phyloP scores from a whole-genome alignment of 1,284 basidiomycete species.

The Cutaneotrichosporon sp. region DNA sequence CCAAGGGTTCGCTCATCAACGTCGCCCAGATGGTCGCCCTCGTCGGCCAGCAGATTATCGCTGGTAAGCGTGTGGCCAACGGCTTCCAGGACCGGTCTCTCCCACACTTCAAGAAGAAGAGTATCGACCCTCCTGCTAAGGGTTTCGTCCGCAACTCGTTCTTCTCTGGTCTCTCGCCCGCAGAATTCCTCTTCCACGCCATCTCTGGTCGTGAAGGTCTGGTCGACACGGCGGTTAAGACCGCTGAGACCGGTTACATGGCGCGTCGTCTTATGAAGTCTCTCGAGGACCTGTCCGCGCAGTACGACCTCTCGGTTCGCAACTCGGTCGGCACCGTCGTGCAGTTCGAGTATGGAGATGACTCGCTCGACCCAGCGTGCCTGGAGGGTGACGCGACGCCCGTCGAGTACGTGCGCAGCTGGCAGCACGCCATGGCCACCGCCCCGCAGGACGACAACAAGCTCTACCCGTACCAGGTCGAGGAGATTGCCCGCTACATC shows the following conservation, averaged over 20 bases:
- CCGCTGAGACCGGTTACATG: constrained; percentile 99
- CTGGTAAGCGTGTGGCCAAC: constrained; percentile 96
- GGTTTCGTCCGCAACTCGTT: constrained; percentile 98
- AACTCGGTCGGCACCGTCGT: constrained; percentile 97
- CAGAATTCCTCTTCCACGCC: constrained; percentile 98
- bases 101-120: constrained; percentile 98
- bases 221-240: constrained; percentile 99
- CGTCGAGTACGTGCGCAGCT: constrained; percentile 82
- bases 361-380: constrained; percentile 95
- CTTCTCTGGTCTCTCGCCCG: constrained; percentile 87
- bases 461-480: constrained; percentile 85
- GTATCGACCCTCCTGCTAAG: constrained; percentile 94
- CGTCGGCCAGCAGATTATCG: constrained; percentile 99
- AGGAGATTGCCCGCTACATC: constrained; percentile 68
- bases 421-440: constrained; percentile 78
- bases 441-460: constrained; percentile 63
- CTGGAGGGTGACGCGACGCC: constrained; percentile 93
- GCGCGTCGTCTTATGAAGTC: constrained; percentile 99
- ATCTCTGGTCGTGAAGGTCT: constrained; percentile 98
- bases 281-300: constrained; percentile 92
- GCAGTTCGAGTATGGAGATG: constrained; percentile 96
- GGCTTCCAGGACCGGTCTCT: constrained; percentile 99
- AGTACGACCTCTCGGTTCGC: constrained; percentile 96
- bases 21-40: constrained; percentile 99
- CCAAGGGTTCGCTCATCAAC: constrained; percentile 99